Evolutionary conservation across 805 yeast species (phyloP).

Genomic region (Isabelozyma pseudorhagii): DNA sequence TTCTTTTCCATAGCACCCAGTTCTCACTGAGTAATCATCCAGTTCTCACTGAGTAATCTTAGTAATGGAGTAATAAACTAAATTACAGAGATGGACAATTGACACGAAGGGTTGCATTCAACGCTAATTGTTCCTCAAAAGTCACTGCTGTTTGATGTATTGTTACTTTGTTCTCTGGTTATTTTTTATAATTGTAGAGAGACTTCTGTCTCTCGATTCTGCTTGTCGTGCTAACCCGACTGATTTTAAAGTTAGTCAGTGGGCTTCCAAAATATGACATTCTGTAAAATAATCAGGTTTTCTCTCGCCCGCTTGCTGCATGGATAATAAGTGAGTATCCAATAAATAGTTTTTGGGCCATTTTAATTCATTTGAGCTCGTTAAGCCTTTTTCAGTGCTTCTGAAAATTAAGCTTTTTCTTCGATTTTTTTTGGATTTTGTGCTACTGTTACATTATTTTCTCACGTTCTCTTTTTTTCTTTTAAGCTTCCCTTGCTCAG

Average conservation of each 20-base stretch:
- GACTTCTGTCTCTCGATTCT: background rate
- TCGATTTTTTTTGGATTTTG: background rate
- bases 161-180: background rate
- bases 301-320: no score
- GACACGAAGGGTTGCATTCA: background rate
- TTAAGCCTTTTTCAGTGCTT: background rate
- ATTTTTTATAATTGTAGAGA: background rate
- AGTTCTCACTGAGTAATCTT: no score
- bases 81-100: no score
- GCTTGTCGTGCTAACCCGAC: background rate
- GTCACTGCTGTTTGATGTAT: background rate
- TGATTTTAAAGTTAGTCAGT: no score
- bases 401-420: background rate
- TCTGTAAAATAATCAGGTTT: no score
- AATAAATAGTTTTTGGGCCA: background rate
- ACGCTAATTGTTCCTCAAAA: background rate
- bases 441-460: background rate
- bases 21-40: no score
- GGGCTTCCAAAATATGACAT: no score
- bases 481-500: no score
- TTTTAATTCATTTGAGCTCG: background rate
- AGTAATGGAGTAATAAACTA: no score
- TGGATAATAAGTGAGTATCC: background rate
- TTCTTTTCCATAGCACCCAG: no score
- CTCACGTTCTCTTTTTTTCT: background rate